Percentiles rank a stretch among this genome's conserved stretches.
Evolutionary conservation across 2,329 filamentous ascomycete species (phyloP).

Genomic region (Colletotrichum sp.): DNA sequence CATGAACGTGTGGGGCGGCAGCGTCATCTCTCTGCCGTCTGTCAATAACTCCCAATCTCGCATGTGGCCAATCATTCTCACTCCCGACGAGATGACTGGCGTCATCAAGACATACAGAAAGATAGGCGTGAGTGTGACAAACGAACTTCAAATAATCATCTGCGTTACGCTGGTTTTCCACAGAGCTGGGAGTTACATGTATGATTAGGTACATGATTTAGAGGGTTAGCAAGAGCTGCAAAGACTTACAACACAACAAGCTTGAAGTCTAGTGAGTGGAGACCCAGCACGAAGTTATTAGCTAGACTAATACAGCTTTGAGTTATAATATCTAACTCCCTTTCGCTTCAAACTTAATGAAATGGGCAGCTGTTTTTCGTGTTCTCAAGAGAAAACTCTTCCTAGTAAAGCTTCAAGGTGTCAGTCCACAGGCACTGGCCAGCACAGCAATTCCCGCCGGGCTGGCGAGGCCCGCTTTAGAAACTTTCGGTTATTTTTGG

Average conservation of each 20-base stretch:
- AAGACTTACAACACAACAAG: neutral
- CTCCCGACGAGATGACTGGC: too few relatives aligned
- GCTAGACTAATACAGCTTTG: neutral
- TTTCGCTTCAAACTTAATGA: neutral
- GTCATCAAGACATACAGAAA: too few relatives aligned
- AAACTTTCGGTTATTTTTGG: neutral
- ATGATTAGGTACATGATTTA: neutral
- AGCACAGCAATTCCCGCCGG: neutral
- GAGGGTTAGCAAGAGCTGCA: neutral
- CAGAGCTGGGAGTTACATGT: too few relatives aligned
- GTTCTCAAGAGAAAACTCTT: neutral
- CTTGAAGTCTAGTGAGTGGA: neutral
- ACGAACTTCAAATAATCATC: rapidly evolving
- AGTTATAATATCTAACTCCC: rapidly evolving
- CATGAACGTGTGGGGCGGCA: too few relatives aligned
- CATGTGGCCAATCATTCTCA: too few relatives aligned
- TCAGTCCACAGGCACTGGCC: neutral
- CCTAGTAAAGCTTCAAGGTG: neutral
- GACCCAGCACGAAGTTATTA: rapidly evolving
- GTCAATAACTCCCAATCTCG: too few relatives aligned
- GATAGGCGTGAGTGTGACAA: too few relatives aligned
- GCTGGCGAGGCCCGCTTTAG: neutral
- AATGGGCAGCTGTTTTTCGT: neutral
- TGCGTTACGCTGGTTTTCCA: too few relatives aligned
- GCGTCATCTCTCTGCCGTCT: too few relatives aligned